Percentiles rank a stretch among this genome's conserved stretches.
Evolutionary conservation across 306 rosid species (phyloP).

Genomic region (Trifolium dubium): DNA sequence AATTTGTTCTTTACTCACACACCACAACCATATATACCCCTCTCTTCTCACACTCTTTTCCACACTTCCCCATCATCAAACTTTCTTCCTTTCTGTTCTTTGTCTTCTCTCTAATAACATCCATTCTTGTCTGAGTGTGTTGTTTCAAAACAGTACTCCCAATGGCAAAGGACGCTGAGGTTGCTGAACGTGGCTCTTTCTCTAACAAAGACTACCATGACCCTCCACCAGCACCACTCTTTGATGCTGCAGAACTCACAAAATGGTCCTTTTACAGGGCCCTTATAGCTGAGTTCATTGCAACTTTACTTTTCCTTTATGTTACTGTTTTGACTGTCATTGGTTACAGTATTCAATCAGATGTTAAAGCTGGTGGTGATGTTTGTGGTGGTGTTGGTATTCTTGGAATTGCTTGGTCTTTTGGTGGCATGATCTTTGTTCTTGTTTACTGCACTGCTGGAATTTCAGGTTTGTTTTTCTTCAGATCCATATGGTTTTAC

Average conservation of each 20-base stretch:
- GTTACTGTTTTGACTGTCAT: slow-evolving; percentile 81
- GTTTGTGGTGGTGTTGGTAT: slow-evolving; percentile 77
- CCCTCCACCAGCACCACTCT: slow-evolving; percentile 85
- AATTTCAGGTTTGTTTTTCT: slow-evolving; percentile 64
- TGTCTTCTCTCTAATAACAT: not conserved
- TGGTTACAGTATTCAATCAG: slow-evolving; percentile 70
- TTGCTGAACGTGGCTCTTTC: slow-evolving; percentile 70
- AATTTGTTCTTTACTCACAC: not conserved
- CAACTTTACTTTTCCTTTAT: slow-evolving; percentile 90
- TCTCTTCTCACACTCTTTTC: slow-evolving; percentile 12
- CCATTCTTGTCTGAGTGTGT: not conserved
- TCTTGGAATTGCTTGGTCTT: slow-evolving; percentile 95
- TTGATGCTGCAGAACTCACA: slow-evolving; percentile 63
- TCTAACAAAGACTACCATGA: slow-evolving; percentile 85
- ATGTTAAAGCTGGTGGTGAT: slow-evolving; percentile 34
- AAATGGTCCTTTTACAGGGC: slow-evolving; percentile 98
- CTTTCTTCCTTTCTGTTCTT: slow-evolving; percentile 24
- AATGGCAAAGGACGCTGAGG: slow-evolving; percentile 72
- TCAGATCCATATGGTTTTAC: slow-evolving; percentile 29
- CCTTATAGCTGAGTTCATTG: slow-evolving; percentile 87
- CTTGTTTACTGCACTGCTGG: slow-evolving; percentile 99
- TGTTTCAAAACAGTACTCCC: slow-evolving; percentile 9
- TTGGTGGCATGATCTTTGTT: slow-evolving; percentile 97
- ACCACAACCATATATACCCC: slow-evolving; percentile 56
- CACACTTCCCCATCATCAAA: slow-evolving; percentile 36